Percentiles rank a stretch among this genome's conserved stretches.
These are phyloP conservation scores for Pseudogymnoascus sp. DNA, from an alignment of 2,329 filamentous ascomycete species.

Conservation along the genomic window DNA sequence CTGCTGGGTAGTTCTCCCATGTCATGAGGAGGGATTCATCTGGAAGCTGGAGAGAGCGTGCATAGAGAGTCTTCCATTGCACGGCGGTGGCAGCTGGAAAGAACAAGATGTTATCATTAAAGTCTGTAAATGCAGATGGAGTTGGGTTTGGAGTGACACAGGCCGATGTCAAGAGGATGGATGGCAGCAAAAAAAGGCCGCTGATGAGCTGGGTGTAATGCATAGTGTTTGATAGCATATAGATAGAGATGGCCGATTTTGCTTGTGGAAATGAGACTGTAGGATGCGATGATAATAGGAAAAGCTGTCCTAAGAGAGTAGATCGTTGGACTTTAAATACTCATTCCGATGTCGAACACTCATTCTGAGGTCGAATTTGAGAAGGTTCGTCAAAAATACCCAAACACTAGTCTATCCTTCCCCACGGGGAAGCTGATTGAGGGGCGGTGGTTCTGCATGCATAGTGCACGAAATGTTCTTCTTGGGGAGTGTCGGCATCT, in stretches of 20 bases:
- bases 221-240: neutral
- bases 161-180: neutral
- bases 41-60: slow-evolving; percentile 25
- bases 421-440: neutral
- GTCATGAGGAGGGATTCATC: slow-evolving; percentile 36
- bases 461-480: neutral
- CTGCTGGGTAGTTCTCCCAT: slow-evolving; percentile 47
- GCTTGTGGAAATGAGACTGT: neutral
- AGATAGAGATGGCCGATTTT: neutral
- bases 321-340: neutral
- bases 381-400: neutral
- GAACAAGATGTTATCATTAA: neutral
- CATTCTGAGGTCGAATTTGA: neutral
- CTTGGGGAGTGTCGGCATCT: neutral
- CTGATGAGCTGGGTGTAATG: neutral
- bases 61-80: slow-evolving; percentile 15
- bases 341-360: neutral
- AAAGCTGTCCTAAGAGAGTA: neutral
- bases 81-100: neutral
- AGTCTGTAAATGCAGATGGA: neutral
- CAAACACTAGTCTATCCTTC: neutral
- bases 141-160: neutral
- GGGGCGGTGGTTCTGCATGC: neutral
- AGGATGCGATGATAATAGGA: neutral
- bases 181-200: neutral